A percentile compares a stretch with the other conserved stretches of the same genome.
phyloP scores from a whole-genome alignment of 257 asterid genomes.

The Petrea volubilis region DNA sequence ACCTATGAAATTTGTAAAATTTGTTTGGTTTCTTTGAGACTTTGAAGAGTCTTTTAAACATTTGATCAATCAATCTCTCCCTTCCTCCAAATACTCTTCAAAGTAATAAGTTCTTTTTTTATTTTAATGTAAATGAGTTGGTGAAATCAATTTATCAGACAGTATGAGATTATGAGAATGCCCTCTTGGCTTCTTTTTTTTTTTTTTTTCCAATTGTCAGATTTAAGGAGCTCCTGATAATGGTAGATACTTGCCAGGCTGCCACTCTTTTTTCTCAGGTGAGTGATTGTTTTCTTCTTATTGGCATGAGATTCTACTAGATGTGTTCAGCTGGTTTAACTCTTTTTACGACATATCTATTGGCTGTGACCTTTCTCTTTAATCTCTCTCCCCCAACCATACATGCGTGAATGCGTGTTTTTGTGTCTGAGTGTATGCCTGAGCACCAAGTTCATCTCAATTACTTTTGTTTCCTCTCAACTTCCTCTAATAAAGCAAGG shows the following conservation, averaged over 20 bases:
- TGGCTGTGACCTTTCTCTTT: not conserved
- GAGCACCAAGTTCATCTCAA: not conserved
- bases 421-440: not conserved
- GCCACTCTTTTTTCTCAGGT: slow-evolving; percentile 98
- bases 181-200: no score
- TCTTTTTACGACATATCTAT: not conserved
- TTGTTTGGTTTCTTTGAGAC: slow-evolving; percentile 12
- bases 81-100: not conserved
- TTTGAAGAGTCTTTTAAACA: slow-evolving; percentile 13
- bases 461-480: not conserved
- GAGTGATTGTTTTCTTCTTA: slow-evolving; percentile 21
- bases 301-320: not conserved
- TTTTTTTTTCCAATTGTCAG: slow-evolving; percentile 46
- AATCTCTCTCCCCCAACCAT: not conserved
- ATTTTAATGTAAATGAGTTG: slow-evolving; percentile 8
- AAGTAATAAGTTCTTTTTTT: not conserved
- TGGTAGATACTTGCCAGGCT: slow-evolving; percentile 99
- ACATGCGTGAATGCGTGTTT: not conserved
- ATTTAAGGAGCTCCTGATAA: slow-evolving; percentile 94
- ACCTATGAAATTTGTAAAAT: not conserved
- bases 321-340: not conserved
- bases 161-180: slow-evolving; percentile 10
- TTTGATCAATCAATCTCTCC: not conserved
- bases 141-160: not conserved
- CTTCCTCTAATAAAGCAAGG: not conserved